Evolutionary conservation across 108 stramenopile genomes (phyloP), one percentile per base, ranked within the genome.

Genomic region (Nitzschia palea): DNA sequence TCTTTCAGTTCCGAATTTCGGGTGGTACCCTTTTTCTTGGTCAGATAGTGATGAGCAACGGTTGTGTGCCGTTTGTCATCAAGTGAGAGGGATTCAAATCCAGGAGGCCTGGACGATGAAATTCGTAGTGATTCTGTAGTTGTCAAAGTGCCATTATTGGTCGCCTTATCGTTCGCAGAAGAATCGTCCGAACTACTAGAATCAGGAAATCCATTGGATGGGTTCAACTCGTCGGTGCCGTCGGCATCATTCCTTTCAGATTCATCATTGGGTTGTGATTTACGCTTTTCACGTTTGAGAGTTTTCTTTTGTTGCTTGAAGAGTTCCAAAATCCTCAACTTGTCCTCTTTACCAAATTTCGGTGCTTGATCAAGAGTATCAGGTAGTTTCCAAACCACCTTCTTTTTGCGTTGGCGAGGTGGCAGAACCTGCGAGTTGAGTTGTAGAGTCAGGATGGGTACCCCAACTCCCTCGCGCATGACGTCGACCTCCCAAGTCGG

Each of bases 401-500:
- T 88, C 48, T 84, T 83, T 53, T 87, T 87, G 56, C 72, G 76
- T 33, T 67, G 76, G 2, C 91, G 78, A 18, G 91, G 91, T 52
- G 91, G 91, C 54, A 92, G 68, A 9, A 59, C 68, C 33, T 67
- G 71, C 6, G 72, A 55, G 48, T 79, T 75, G 44, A 92, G 50
- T 28, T 48, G 48, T 48, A 92, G 35, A 2, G 88, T 92, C 51
- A 84, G 63, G 45, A 86, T 80, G 27, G 86, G 76, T 9, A 52
- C 65, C 9, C 81, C 89, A 15, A 80, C 79, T 9, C 84, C 80
- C 57, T 87, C 79, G 25, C 90, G 87, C 18, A 79, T 52, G 52
- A 92, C 74, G 53, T 92, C 87, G 4, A 92, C 86, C 34, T 86
- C 80, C 90, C 90, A 91, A 35, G 78, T 81, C 23, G 73, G 77